Evolutionary conservation across 2,329 filamentous ascomycete species (phyloP).

Genomic region (Colletotrichum endophyticum): DNA sequence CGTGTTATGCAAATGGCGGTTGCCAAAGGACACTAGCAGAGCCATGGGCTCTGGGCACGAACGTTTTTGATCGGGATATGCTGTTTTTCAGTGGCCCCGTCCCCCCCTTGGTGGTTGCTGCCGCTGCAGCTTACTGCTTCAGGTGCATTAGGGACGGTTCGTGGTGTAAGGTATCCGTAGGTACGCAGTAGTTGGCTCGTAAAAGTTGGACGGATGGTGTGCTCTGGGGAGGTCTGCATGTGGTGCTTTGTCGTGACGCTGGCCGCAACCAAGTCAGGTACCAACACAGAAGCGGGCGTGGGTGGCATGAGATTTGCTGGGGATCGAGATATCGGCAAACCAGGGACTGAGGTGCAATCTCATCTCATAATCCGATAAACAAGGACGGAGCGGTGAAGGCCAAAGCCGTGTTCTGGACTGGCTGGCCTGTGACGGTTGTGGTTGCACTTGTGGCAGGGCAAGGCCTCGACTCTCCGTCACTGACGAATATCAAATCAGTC

Average conservation of each 20-base stretch:
- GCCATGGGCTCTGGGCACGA: neutral
- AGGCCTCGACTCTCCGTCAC: neutral
- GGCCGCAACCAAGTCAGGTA: slow-evolving; percentile 16
- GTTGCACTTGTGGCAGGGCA: neutral
- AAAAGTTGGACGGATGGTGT: neutral
- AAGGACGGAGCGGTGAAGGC: neutral
- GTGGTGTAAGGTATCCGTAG: neutral
- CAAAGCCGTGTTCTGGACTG: neutral
- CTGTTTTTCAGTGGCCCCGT: neutral
- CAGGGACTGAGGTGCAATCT: neutral
- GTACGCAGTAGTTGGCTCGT: neutral
- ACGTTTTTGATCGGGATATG: slow-evolving; percentile 6
- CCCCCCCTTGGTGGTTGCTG: neutral
- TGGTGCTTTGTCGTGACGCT: slow-evolving; percentile 3
- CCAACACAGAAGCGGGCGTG: neutral
- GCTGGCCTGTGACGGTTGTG: neutral
- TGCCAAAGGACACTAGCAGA: neutral
- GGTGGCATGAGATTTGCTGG: neutral
- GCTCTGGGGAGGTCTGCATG: neutral
- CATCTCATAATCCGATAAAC: neutral
- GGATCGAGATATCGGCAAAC: slow-evolving; percentile 10
- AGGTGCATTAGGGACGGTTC: neutral
- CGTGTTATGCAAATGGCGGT: slow-evolving; percentile 8
- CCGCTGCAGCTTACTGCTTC: neutral
- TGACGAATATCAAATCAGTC: neutral